phyloP scores from a whole-genome alignment of 2,329 filamentous ascomycete species.

The Aureobasidium melanogenum region DNA sequence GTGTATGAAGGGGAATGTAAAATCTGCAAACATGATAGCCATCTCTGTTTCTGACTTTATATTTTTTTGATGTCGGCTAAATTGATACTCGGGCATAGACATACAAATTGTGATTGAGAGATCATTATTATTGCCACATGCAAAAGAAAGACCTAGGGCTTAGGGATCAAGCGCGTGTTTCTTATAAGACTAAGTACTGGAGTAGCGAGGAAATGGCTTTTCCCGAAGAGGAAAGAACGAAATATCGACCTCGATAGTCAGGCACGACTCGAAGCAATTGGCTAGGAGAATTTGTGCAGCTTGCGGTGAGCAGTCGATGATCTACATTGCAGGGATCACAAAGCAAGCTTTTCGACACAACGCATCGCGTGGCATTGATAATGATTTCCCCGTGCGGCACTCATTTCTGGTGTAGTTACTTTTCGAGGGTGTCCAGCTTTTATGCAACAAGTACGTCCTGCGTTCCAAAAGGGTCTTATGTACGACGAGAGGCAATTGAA shows the following conservation, averaged over 20 bases:
- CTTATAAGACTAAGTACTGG: neutral
- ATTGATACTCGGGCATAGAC: neutral
- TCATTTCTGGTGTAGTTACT: no score
- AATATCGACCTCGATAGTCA: neutral
- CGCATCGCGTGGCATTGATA: neutral
- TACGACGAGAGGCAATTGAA: no score
- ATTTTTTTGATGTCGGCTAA: neutral
- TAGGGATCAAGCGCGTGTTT: neutral
- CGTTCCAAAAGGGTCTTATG: no score
- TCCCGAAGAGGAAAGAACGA: neutral
- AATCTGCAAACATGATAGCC: neutral
- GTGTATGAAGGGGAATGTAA: neutral
- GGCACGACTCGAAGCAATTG: neutral
- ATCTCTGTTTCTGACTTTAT: neutral
- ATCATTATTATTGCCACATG: neutral
- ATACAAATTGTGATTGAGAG: neutral
- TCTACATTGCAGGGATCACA: neutral
- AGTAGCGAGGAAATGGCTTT: neutral
- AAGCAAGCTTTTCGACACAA: neutral
- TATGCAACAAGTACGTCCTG: no score
- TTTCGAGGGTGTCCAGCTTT: no score
- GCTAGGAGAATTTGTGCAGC: neutral
- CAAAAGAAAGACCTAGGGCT: neutral
- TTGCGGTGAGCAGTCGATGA: neutral
- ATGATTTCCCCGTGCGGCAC: no score